These are phyloP conservation scores for Fusarium poae DNA, from an alignment of 2,329 filamentous ascomycete genomes.

Conservation along the genomic window DNA sequence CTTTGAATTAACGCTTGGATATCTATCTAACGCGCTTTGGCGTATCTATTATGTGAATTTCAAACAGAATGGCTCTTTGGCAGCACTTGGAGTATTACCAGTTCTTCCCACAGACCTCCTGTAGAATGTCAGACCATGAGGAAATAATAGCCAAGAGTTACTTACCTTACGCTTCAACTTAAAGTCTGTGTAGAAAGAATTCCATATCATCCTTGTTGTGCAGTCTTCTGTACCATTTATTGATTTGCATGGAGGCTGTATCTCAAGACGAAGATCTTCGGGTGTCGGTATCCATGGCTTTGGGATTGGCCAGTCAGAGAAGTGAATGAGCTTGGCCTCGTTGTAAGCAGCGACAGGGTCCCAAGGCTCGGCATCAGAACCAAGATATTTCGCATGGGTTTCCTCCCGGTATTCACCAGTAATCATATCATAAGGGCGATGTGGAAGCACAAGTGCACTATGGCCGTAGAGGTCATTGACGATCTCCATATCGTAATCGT, in stretches of 20 bases:
- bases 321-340: slow-evolving; percentile 77
- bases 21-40: neutral
- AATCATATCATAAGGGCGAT: slow-evolving; percentile 71
- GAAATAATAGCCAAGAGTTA: accelerated
- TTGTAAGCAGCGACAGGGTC: slow-evolving; percentile 65
- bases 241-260: slow-evolving; percentile 56
- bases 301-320: slow-evolving; percentile 78
- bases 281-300: slow-evolving; percentile 63
- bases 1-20: neutral
- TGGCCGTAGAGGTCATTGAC: slow-evolving; percentile 72
- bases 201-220: slow-evolving; percentile 37
- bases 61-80: neutral
- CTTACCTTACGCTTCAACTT: slow-evolving; percentile 33
- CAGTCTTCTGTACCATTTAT: slow-evolving; percentile 63
- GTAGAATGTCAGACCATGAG: neutral
- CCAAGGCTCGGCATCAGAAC: slow-evolving; percentile 64
- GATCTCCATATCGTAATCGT: slow-evolving; percentile 75
- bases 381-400: slow-evolving; percentile 61
- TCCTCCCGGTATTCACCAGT: slow-evolving; percentile 71
- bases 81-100: neutral
- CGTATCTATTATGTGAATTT: neutral
- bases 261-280: slow-evolving; percentile 10
- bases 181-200: slow-evolving; percentile 64
- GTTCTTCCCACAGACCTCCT: slow-evolving; percentile 8
- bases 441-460: slow-evolving; percentile 71